Base-by-base conservation (phyloP, 768 basidiomycete genomes). In the Chalciporus chontae region DNA sequence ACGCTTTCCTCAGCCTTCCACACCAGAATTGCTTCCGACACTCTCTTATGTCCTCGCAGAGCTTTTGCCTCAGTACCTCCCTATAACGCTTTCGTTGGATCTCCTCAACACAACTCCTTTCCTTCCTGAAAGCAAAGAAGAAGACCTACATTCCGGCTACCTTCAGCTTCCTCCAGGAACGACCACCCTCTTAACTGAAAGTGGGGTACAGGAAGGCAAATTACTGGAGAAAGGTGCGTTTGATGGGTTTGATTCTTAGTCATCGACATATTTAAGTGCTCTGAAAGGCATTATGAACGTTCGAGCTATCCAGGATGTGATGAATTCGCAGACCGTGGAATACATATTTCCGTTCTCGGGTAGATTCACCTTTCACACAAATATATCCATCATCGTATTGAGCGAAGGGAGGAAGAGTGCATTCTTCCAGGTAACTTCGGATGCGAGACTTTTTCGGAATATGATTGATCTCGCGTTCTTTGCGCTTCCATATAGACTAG, bases 331-430 rank as follows among this genome's bases (percentile, higher is more conserved):
- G 58, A 83, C 78, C 0, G 67, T 91, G 24, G 77, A 82, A 19
- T 93, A 92, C 61, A 64, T 75, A 29, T 93, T 90, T 61, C 90
- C 90, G 1, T 92, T 80, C 65, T 66, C 63, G 21, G 86, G 82
- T 61, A 73, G 63, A 50, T 91, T 85, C 64, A 66, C 75, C 8
- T 91, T 93, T 58, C 73, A 81, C 17, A 90, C 87, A 0, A 87
- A 90, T 56, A 67, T 87, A n/a, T 73, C 68, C n/a, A 79, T 84
- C 51, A 54, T 92, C 17, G 67, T 87, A 0, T 66, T 85, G 9
- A 74, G 77, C 36, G 76, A 84, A 50, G 87, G 89, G 26, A 73
- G 72, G 51, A 83, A 80, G 66, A 89, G 86, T 56, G 72, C 84
- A 2, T 84, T 93, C 60, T 85, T 90, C 64, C 75, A 81, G 76